A percentile compares a stretch with the other conserved stretches of the same genome.
These are phyloP conservation scores for Penicillium concentricum DNA, from an alignment of 2,329 filamentous ascomycete species.

Conservation along the genomic window DNA sequence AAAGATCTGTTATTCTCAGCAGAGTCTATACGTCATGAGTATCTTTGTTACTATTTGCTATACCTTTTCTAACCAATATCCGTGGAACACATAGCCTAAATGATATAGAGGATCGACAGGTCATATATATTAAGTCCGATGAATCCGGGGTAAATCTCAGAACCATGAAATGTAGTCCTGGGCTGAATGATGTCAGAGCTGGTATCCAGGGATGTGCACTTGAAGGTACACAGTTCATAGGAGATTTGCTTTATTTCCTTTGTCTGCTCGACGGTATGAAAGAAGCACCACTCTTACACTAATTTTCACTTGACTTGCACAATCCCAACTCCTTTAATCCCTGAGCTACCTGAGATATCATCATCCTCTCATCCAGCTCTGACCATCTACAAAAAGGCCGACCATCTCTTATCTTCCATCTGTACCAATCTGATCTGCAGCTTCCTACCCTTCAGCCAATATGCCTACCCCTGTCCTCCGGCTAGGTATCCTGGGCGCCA, in stretches of 20 bases:
- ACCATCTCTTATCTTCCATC: not conserved
- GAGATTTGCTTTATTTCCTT: not conserved
- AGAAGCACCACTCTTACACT: not conserved
- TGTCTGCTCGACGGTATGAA: not conserved
- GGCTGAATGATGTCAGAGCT: not conserved
- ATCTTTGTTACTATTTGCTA: not conserved
- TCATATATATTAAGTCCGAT: not conserved
- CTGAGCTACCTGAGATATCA: not conserved
- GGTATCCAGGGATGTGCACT: not conserved
- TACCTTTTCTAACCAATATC: not conserved
- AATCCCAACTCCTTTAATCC: not conserved
- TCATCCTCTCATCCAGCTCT: not conserved
- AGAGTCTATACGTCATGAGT: not conserved
- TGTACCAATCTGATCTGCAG: not conserved
- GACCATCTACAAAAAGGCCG: not conserved
- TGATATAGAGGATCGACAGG: not conserved
- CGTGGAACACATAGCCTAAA: not conserved
- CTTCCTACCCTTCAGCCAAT: not conserved
- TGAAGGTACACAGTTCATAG: not conserved
- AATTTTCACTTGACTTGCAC: not conserved
- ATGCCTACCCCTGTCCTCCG: constrained; percentile 28
- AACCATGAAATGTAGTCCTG: not conserved
- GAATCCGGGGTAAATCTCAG: not conserved
- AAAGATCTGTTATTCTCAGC: not conserved
- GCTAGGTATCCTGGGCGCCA: constrained; percentile 38